A percentile compares a stretch with the other conserved stretches of the same genome.
Evolutionary conservation across 2,329 filamentous ascomycete genomes (phyloP).

Genomic region (Daldinia eschscholtzii): DNA sequence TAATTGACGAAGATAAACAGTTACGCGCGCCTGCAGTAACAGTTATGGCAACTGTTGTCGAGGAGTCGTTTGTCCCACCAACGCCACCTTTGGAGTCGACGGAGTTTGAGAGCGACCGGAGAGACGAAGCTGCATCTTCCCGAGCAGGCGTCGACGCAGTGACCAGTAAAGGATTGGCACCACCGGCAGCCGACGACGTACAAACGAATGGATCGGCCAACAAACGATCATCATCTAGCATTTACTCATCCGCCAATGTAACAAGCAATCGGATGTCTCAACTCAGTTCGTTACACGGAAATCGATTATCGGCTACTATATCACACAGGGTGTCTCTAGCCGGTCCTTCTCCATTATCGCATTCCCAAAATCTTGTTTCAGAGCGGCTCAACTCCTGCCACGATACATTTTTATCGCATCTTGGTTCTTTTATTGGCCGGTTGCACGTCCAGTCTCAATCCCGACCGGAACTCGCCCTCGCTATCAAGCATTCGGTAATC

Average conservation of each 20-base stretch:
- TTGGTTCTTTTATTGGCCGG: conserved; percentile 91
- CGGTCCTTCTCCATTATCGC: conserved; percentile 72
- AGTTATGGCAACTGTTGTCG: conserved; percentile 70
- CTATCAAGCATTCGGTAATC: conserved; percentile 84
- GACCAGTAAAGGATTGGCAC: conserved; percentile 53
- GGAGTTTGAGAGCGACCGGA: conserved; percentile 59
- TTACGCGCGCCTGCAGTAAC: conserved; percentile 65
- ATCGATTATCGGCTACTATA: conserved; percentile 66
- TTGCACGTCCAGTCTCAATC: conserved; percentile 94
- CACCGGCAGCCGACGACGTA: conserved; percentile 55
- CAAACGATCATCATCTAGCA: conserved; percentile 61
- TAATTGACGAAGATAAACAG: conserved; percentile 76
- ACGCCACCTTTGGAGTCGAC: conserved; percentile 73
- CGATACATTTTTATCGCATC: conserved; percentile 88
- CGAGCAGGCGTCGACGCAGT: conserved; percentile 53
- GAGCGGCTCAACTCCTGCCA: conserved; percentile 83
- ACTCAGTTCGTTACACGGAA: conserved; percentile 55
- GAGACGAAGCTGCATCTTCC: conserved; percentile 57
- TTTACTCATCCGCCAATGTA: conserved; percentile 54
- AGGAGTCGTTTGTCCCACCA: conserved; percentile 70
- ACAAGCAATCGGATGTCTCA: conserved; percentile 54
- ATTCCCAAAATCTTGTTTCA: conserved; percentile 82
- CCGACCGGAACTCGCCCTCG: conserved; percentile 82
- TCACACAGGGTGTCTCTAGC: conserved; percentile 83
- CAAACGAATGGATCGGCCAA: conserved; percentile 55